phyloP scores from a whole-genome alignment of 176 grass and related monocot genomes.

The Triticum dicoccoides region DNA sequence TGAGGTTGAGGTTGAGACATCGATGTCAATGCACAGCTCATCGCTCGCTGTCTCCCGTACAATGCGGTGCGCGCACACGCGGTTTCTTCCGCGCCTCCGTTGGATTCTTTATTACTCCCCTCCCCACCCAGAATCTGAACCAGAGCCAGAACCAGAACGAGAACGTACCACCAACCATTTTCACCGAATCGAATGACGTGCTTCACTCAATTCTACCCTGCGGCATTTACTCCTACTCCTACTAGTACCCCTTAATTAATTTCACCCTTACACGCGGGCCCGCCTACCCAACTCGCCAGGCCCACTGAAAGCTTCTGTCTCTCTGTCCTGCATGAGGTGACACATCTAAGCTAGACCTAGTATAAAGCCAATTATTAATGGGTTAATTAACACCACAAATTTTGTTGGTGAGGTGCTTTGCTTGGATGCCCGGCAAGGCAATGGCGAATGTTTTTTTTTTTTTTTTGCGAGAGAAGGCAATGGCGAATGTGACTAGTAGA shows the following conservation, averaged over 20 bases:
- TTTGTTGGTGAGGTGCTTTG: conserved; percentile 30
- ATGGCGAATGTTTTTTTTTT: not conserved
- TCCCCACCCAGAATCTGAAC: too few relatives aligned
- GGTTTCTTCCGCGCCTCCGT: not conserved
- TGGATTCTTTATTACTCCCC: not conserved
- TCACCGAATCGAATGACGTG: conserved; percentile 32
- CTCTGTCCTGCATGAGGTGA: not conserved
- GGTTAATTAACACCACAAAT: not conserved
- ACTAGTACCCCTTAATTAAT: not conserved
- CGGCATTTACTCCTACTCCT: not conserved
- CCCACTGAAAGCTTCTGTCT: not conserved
- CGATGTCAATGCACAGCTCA: conserved; percentile 26
- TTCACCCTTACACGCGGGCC: not conserved
- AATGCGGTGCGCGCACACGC: conserved; percentile 7
- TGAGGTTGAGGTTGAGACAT: not conserved
- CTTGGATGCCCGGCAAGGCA: conserved; percentile 28
- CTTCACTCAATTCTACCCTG: not conserved
- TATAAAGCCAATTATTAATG: not conserved
- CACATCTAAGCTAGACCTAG: too few relatives aligned
- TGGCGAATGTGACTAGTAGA: not conserved
- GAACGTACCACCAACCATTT: not conserved
- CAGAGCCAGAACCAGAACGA: too few relatives aligned
- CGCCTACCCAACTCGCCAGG: not conserved
- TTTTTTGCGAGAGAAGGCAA: not conserved
- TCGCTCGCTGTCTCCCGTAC: conserved; percentile 16